Base-by-base conservation (phyloP, 1,139 yeast species). In the Kodamaea suecica region DNA sequence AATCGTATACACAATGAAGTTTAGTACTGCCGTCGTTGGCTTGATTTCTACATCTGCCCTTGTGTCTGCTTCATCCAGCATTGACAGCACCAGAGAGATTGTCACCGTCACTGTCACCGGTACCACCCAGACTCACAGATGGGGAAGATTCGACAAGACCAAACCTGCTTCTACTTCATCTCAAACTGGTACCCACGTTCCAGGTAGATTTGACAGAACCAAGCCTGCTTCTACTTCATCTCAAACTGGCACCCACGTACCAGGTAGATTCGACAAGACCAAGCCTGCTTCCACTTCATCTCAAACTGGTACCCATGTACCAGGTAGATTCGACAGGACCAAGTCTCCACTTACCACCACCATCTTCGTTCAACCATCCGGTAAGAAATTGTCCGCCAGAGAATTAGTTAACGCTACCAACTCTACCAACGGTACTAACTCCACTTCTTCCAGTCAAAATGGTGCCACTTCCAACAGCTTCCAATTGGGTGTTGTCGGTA, bases 61-160 rank as follows among this genome's bases (percentile, higher is more conserved):
- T 27, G 54, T 43, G 11, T 56, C 56, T 27, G 50, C 52, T n/a
- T 6, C 15, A 5, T 5, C 30, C 9, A 11, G 12, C 12, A 56
- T 63, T 23, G 56, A 55, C 19, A 44, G 61, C 24, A 52, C 59
- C 38, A 44, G 47, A 44, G 48, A 43, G 27, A 44, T 50, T 16
- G 50, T 55, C 37, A 53, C 68, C 34, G 63, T 60, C 41, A 48
- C 52, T 23, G 52, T 50, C 29, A 50, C 55, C 24, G 57, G 54
- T 35, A 36, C 50, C 27, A 47, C 60, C 36, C 38, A 50, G 31
- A 70, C 76, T 38, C 74, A 70, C 61, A 64, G 53, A 45, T 60
- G 59, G 47, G 80, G 80, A 38, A 67, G 62, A 53, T 75, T 74
- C 49, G 66, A 76, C 66, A 70, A 73, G 59, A 73, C 80, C 41